Percentiles rank a stretch among this genome's conserved stretches.
These are phyloP conservation scores for Kwoniella sp. DNA, from an alignment of 768 basidiomycete species.

Conservation along the genomic window DNA sequence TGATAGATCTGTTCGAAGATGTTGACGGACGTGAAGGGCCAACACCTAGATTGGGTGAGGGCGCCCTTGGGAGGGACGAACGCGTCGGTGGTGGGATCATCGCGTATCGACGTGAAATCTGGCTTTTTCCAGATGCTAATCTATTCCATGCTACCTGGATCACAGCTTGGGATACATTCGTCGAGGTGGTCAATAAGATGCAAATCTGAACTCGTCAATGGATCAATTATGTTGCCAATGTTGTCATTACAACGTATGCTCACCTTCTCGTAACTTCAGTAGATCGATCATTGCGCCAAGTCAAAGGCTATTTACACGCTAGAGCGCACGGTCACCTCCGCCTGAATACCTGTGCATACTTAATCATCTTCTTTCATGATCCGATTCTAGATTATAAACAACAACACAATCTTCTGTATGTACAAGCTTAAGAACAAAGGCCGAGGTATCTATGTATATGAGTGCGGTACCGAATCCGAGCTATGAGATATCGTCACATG, in stretches of 20 bases:
- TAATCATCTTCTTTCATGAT: too few relatives aligned
- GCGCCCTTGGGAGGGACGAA: constrained; percentile 3
- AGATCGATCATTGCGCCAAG: too few relatives aligned
- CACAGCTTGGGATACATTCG: too few relatives aligned
- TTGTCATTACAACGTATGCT: background rate
- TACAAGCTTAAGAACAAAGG: too few relatives aligned
- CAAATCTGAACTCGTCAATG: background rate
- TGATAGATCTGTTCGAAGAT: constrained; percentile 26
- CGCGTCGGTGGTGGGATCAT: constrained; percentile 1
- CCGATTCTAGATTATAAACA: too few relatives aligned
- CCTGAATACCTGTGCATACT: too few relatives aligned
- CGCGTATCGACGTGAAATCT: background rate
- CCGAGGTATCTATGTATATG: too few relatives aligned
- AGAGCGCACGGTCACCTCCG: background rate
- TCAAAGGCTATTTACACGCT: too few relatives aligned
- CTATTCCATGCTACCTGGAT: background rate
- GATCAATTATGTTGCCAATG: background rate
- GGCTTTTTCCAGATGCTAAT: background rate
- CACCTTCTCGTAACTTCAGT: background rate
- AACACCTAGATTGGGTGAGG: constrained; percentile 17
- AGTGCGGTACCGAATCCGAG: too few relatives aligned
- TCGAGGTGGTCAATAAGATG: background rate
- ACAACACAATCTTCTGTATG: too few relatives aligned
- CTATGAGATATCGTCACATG: too few relatives aligned
- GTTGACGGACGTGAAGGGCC: constrained; percentile 27